Base-by-base conservation (phyloP, 2,329 filamentous ascomycete genomes). In the Diaporthe sp. region DNA sequence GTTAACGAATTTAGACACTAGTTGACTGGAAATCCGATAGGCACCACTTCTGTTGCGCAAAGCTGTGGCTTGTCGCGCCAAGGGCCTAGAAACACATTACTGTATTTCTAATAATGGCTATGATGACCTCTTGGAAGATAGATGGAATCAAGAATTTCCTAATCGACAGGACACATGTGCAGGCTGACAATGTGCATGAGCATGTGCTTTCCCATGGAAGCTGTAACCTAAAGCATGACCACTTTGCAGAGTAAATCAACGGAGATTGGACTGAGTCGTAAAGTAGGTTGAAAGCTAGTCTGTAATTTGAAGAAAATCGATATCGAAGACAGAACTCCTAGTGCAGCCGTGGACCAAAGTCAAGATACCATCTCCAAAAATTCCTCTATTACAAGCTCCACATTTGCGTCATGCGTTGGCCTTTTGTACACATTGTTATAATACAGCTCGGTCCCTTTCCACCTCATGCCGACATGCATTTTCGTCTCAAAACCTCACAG, bases 31-130 rank as follows among this genome's bases (percentile, higher is more conserved):
- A 55, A 70, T 70, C 65, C 65, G 49, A 28, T 10, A 70, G 65
- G 65, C 65, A 70, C 10, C 49, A 53, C 31, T 55, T 7, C 13
- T 31, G 15, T 15, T 70, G 65, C 65, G 65, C 49, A 70, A 55
- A 55, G 4, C 34, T 28, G 46, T 55, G 65, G 65, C 57, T 61
- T 44, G 31, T 96, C 25, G 19, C 17, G 61, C 25, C 61, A 65
- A 46, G 61, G 19, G 5, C 15, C 8, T 13, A 6, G 13, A 5
- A 46, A 34, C 42, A 13, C 17, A 31, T n/a, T 65, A 34, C 8
- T 34, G 25, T 34, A 34, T 65, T 9, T 65, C 61, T 10, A 65
- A 65, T 19, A 46, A 46, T 46, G 28, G 61, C 12, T 31, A 22
- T 49, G 17, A 9, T 31, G 17, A 22, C 8, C 9, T 34, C 17